Percentiles rank a stretch among this genome's conserved stretches.
phyloP scores from a whole-genome alignment of 345 rosid genomes.

The Eucalyptus leucophloia region DNA sequence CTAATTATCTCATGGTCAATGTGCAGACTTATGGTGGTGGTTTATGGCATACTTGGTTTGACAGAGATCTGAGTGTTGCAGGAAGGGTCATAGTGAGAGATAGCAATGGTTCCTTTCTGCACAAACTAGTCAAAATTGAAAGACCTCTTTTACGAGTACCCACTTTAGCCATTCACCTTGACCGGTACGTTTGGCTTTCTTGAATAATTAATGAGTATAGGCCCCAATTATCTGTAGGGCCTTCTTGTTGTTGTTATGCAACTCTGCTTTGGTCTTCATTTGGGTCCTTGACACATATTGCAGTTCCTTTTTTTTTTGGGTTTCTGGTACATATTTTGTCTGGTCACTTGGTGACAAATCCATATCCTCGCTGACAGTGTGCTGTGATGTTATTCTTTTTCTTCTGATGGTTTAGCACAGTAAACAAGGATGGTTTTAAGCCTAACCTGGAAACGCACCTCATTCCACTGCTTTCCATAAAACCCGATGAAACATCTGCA shows the following conservation, averaged over 20 bases:
- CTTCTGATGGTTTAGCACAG: too few relatives aligned
- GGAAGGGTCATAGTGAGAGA: slow-evolving; percentile 77
- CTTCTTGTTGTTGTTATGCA: background rate
- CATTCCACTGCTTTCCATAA: too few relatives aligned
- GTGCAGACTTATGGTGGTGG: slow-evolving; percentile 97
- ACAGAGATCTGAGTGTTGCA: slow-evolving; percentile 92
- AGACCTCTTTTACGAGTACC: slow-evolving; percentile 84
- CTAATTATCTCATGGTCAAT: slow-evolving; percentile 81
- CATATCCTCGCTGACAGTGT: too few relatives aligned
- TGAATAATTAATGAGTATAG: background rate
- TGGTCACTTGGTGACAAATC: too few relatives aligned
- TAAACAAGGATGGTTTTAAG: too few relatives aligned
- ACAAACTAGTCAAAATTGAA: slow-evolving; percentile 74
- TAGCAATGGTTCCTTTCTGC: slow-evolving; percentile 54
- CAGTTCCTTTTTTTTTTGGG: too few relatives aligned
- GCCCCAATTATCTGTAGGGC: background rate
- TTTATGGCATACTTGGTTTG: slow-evolving; percentile 98
- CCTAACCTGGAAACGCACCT: too few relatives aligned
- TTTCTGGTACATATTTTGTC: too few relatives aligned
- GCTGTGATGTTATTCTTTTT: too few relatives aligned
- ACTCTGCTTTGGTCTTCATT: background rate
- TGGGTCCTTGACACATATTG: background rate
- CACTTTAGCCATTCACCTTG: slow-evolving; percentile 89
- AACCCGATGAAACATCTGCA: too few relatives aligned
- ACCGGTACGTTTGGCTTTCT: slow-evolving; percentile 28